Evolutionary conservation across 768 basidiomycete species (phyloP), one percentile per base, ranked within the genome.

Genomic region (Pholiota microspora): DNA sequence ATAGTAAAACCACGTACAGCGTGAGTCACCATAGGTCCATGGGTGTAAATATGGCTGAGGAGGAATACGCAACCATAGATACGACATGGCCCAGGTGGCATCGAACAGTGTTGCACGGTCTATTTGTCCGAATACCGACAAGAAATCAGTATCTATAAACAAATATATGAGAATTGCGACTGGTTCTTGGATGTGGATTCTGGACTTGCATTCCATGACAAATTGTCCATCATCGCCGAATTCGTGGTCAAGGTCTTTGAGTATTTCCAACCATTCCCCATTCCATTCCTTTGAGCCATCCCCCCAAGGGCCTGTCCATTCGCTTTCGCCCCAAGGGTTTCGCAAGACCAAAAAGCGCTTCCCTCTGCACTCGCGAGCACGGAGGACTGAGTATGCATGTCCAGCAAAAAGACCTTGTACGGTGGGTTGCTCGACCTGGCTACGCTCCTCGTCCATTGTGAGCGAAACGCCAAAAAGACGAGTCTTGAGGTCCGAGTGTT

Each of bases 231-330:
- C 74, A 42, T 67, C 61, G 0, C 73, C 73, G 40, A 77, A 74
- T 5, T 49, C 45, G 57, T 77, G 74, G 23, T 62, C 62, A 2
- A 78, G 63, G 31, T 60, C 67, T 8, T 61, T 58, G 5, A 77
- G 63, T 1, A 67, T 66, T 2, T 61, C 65, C 10, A 74, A 59
- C 76, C 76, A 78, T 49, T 75, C 71, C 35, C 59, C 59, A 4
- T 67, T 73, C 76, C 76, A 77, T 55, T 76, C 75, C 49, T 72
- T 73, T n/a, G 70, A 64, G 2, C 76, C 75, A 62, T 77, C 76
- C 1, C 63, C 64, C 76, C 76, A 77, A 7, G 69, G 60, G 6
- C 76, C 76, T 2, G 64, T 73, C 75, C 75, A 77, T 49, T 73
- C 72, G n/a, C 65, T 62, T 13, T 70, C 59, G 2, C 73, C 76